phyloP scores from a whole-genome alignment of 140 eudicot genomes.

The Flaveria floridana region DNA sequence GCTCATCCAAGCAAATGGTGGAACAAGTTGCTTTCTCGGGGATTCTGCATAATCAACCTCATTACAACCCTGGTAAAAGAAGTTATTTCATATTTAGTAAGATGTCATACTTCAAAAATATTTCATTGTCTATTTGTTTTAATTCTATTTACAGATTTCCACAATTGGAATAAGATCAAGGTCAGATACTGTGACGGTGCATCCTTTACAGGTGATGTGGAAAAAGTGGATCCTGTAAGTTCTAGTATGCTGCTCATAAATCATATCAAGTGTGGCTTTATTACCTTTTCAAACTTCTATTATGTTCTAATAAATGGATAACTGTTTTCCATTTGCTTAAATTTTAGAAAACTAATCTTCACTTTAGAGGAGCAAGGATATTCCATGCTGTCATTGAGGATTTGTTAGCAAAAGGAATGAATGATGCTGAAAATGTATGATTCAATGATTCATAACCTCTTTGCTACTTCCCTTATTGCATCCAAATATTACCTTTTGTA shows the following conservation, averaged over 20 bases:
- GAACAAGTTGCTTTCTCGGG: conserved; percentile 72
- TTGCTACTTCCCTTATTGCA: conserved; percentile 13
- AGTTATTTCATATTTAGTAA: conserved; percentile 8
- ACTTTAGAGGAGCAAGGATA: conserved; percentile 86
- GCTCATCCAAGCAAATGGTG: conserved; percentile 70
- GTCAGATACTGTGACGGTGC: conserved; percentile 94
- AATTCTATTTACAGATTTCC: conserved; percentile 53
- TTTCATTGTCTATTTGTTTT: conserved; percentile 7
- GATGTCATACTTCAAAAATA: conserved; percentile 6
- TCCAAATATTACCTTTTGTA: background rate
- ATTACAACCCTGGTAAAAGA: conserved; percentile 69
- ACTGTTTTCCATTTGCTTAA: background rate
- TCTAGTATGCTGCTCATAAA: background rate
- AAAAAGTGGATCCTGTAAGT: conserved; percentile 75
- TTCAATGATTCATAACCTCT: conserved; percentile 12
- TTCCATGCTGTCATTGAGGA: conserved; percentile 79
- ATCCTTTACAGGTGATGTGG: conserved; percentile 83
- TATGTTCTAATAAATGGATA: background rate
- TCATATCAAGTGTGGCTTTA: background rate
- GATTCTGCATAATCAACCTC: conserved; percentile 50
- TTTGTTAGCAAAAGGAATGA: conserved; percentile 83
- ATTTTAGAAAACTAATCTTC: conserved; percentile 60
- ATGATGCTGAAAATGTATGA: conserved; percentile 69
- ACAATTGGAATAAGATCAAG: conserved; percentile 86
- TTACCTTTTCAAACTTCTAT: conserved; percentile 4